Conservation (phyloP, 2,329 filamentous ascomycete genomes). For the Ophiocordyceps camponoti-saundersi region DNA sequence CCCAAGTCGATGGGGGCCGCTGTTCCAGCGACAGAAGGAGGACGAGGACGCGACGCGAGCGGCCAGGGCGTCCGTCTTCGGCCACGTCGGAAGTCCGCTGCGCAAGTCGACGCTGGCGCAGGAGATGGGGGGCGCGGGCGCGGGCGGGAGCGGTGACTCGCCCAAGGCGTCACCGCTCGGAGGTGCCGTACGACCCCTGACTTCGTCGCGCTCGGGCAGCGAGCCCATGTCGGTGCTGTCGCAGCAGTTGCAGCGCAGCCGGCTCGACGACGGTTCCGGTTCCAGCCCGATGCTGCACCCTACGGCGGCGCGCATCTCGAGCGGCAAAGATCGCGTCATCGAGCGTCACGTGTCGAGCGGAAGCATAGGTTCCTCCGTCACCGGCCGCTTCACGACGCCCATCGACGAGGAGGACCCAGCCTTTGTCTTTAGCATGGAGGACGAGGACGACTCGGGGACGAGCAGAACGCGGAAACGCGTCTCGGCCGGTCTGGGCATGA, state of each 20-base stretch:
- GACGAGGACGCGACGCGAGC: constrained; percentile 31
- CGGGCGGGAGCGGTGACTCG: not conserved
- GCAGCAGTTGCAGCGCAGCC: constrained; percentile 44
- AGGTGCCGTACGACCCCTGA: constrained; percentile 7
- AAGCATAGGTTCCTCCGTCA: constrained; percentile 36
- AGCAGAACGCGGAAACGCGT: constrained; percentile 29
- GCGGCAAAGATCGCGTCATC: constrained; percentile 23
- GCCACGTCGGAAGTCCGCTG: constrained; percentile 48
- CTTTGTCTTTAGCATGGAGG: constrained; percentile 51
- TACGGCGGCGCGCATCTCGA: constrained; percentile 22
- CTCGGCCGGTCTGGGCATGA: constrained; percentile 24
- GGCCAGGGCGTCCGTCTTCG: constrained; percentile 35
- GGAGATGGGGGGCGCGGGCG: constrained; percentile 25
- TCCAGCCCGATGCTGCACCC: constrained; percentile 35
- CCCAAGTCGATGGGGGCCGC: constrained; percentile 42
- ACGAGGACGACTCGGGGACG: constrained; percentile 35
- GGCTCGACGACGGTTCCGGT: constrained; percentile 29
- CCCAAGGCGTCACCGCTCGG: constrained; percentile 12
- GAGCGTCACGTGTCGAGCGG: constrained; percentile 44
- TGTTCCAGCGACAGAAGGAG: constrained; percentile 43
- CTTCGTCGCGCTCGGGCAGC: constrained; percentile 21
- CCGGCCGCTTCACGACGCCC: constrained; percentile 43
- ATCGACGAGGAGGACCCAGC: constrained; percentile 49
- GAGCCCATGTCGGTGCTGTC: constrained; percentile 41
- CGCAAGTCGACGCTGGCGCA: constrained; percentile 45